Base-by-base conservation (phyloP, 169 alveolate species). In the Babesia divergens region DNA sequence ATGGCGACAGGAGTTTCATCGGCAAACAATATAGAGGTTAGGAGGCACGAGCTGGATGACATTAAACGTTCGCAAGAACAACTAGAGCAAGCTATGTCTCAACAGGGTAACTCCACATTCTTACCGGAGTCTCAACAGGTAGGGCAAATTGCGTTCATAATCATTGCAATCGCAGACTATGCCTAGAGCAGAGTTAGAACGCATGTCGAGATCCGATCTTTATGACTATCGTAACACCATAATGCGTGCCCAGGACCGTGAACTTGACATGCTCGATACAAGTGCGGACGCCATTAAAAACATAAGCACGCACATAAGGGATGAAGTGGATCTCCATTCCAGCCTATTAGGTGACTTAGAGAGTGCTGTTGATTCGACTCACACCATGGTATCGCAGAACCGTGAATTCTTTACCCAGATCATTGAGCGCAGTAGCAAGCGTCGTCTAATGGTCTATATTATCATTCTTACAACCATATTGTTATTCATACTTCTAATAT, bases 201-300 rank as follows among this genome's bases (percentile, higher is more conserved):
- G 52, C 9, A 43, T 80, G 70, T 29, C 76, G 6, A 51, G 28
- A 16, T 37, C 65, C n/a, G 70, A 52, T 24, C 47, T 77, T 6
- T 46, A 38, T 24, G 68, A 77, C 53, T 77, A 77, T 31, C 26
- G 88, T 46, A 67, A 88, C n/a, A 67, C 87, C 38, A 38, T 88
- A 69, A 83, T 88, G 83, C 75, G 69, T 32, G 83, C 80, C 35
- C 93, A 88, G 43, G 93, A 88, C 44, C 89, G 74, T 43, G 90
- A 88, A 44, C 56, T 88, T 49, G 79, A 80, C 14, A 40, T 81
- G 56, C 74, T 88, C 22, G 93, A 88, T 40, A 74, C 69, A 20
- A 83, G 85, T 40, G 90, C 93, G 13, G 85, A 84, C 37, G 84
- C 86, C 37, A 65, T 88, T 37, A 83, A 84, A 65, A 74, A 43